A percentile compares a stretch with the other conserved stretches of the same genome.
Conservation (phyloP, 768 basidiomycete genomes). For the Omphalotus guepiniiformis region DNA sequence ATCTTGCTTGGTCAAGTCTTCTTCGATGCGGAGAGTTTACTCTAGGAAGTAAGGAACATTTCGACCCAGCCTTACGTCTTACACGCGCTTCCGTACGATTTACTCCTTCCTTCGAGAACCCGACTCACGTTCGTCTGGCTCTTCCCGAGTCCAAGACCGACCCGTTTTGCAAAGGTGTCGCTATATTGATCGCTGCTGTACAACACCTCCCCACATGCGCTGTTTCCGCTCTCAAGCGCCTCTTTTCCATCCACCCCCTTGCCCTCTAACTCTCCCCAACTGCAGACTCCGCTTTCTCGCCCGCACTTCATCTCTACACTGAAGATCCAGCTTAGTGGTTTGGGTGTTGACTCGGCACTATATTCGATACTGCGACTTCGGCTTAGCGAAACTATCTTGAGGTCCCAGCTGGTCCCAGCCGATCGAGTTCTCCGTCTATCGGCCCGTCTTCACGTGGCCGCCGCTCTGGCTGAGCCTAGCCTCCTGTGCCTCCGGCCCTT, state of each 20-base stretch:
- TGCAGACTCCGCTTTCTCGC: neutral
- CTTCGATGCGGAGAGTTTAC: constrained; percentile 12
- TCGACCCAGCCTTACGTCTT: constrained; percentile 17
- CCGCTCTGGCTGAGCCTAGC: constrained; percentile 2
- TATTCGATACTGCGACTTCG: too few relatives aligned
- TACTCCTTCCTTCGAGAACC: constrained; percentile 6
- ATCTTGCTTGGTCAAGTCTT: constrained; percentile 13
- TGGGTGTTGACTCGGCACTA: constrained; percentile 33
- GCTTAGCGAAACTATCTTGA: constrained; percentile 37
- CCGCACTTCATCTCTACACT: neutral
- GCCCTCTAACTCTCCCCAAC: neutral
- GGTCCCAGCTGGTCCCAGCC: constrained; percentile 7
- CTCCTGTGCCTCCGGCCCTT: neutral
- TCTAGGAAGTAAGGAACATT: constrained; percentile 9
- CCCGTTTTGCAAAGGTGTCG: constrained; percentile 26
- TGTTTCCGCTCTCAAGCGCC: neutral
- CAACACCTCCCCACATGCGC: constrained; percentile 5
- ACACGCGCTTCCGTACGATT: constrained; percentile 1
- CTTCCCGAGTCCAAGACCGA: constrained; percentile 34
- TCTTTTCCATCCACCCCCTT: neutral
- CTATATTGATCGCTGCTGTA: constrained; percentile 19
- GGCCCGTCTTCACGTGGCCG: constrained; percentile 24
- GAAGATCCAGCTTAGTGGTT: constrained; percentile 31
- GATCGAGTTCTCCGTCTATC: constrained; percentile 26
- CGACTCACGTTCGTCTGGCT: constrained; percentile 20